Base-by-base conservation (phyloP, 2,329 filamentous ascomycete species). In the Aspergillus hiratsukae region DNA sequence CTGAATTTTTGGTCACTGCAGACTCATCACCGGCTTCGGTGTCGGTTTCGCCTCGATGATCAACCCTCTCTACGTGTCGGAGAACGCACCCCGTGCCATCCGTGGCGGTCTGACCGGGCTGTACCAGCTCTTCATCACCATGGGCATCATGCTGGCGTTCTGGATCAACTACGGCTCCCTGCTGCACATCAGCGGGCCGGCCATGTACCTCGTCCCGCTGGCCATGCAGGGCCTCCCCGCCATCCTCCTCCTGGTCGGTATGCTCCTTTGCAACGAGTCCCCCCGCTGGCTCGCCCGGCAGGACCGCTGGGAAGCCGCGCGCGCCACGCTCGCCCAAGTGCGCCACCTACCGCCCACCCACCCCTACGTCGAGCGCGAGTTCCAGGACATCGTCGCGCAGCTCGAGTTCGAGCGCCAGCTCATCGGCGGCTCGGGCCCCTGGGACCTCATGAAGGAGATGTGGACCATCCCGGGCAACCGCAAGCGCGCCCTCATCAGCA, bases 201-300 rank as follows among this genome's bases (percentile, higher is more conserved):
- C 80, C 5, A 76, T 80, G 48, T 88, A 81, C 66, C 76, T 86
- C 40, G 76, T 89, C 1, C 87, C 87, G 0, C 76, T 90, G 3
- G 80, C 82, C 9, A 78, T 88, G 57, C 87, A 90, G 69, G 80
- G 78, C 52, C 74, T 89, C 3, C 87, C 87, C 0, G 86, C 86
- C 1, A 61, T 84, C 4, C 72, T 87, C 25, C 77, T 90, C 14
- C 75, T 87, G 29, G 31, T 76, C 17, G 83, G 84, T 61, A 87
- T 90, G 79, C 66, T 82, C 1, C 69, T 86, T 51, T 87, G 85
- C 66, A 81, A 83, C 64, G 86, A 88, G 64, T 86, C 84, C 6
- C 86, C 87, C 14, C 81, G 87, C 61, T 89, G 83, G 82, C 80
- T 87, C 25, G 87, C 86, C 25, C 83, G 84, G 62, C 80, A 84